A percentile compares a stretch with the other conserved stretches of the same genome.
Evolutionary conservation across 495 filamentous ascomycete genomes (phyloP).

Genomic region (Penicillium bovifimosum): DNA sequence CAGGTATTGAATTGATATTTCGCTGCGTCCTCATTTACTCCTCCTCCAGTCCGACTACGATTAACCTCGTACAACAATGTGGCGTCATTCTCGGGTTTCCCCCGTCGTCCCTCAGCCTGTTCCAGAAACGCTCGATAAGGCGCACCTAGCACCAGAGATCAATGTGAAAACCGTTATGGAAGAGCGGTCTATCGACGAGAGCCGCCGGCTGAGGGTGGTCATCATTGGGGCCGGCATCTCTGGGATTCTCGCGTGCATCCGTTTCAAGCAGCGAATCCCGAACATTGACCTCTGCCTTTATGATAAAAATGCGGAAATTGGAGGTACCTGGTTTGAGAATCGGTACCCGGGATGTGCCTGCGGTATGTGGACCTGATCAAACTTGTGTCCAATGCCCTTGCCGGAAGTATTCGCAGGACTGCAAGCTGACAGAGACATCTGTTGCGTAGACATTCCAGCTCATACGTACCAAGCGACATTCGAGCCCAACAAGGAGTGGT

Average conservation of each 20-base stretch:
- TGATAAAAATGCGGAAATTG: conserved; percentile 72
- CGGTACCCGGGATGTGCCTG: conserved; percentile 63
- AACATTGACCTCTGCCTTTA: conserved; percentile 62
- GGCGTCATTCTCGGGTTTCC: too few relatives aligned
- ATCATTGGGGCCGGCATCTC: conserved; percentile 64
- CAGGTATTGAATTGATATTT: too few relatives aligned
- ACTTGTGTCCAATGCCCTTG: too few relatives aligned
- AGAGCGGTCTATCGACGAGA: conserved; percentile 35
- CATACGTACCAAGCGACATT: conserved; percentile 49
- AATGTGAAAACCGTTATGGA: too few relatives aligned
- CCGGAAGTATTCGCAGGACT: too few relatives aligned
- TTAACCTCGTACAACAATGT: too few relatives aligned
- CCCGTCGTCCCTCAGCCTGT: too few relatives aligned
- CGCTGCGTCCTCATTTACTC: too few relatives aligned
- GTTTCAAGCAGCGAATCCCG: conserved; percentile 51
- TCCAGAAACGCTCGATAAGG: too few relatives aligned
- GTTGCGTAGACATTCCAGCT: conserved; percentile 32
- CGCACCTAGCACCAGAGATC: too few relatives aligned
- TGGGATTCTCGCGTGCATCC: conserved; percentile 56
- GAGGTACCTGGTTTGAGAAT: conserved; percentile 71
- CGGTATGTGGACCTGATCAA: conserved; percentile 22
- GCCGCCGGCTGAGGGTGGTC: conserved; percentile 16
- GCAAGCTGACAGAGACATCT: neutral
- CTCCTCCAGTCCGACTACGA: too few relatives aligned
- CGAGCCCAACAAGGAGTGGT: conserved; percentile 54